phyloP scores from a whole-genome alignment of 331 rosid genomes.

The Quercus lobata region DNA sequence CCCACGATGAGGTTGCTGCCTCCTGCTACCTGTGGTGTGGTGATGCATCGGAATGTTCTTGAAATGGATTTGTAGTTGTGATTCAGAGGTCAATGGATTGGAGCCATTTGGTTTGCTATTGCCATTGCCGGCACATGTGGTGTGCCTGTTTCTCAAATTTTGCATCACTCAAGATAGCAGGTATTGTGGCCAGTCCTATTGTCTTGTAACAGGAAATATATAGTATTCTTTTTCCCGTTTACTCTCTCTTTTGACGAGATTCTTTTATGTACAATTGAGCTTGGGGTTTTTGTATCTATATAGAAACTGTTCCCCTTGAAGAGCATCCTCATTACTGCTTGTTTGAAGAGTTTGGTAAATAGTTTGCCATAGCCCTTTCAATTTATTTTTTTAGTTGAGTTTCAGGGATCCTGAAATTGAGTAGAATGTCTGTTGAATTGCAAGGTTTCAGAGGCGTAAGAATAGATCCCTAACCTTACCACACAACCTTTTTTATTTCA shows the following conservation, averaged over 20 bases:
- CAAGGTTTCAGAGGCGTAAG: no score
- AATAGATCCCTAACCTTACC: no score
- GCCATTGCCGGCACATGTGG: not conserved
- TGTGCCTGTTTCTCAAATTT: slow-evolving; percentile 16
- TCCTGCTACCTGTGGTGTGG: not conserved
- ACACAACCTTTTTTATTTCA: no score
- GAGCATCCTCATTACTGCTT: not conserved
- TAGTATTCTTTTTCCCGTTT: not conserved
- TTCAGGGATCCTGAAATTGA: no score
- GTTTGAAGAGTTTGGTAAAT: slow-evolving; percentile 7
- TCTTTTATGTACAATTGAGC: slow-evolving; percentile 24
- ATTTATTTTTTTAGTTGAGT: no score
- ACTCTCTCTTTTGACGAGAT: slow-evolving; percentile 1
- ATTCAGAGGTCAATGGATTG: slow-evolving; percentile 7
- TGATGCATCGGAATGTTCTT: not conserved
- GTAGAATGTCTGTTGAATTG: no score
- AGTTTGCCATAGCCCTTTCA: not conserved
- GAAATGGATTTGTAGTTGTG: not conserved
- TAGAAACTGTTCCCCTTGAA: slow-evolving; percentile 18
- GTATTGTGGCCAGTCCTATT: slow-evolving; percentile 5
- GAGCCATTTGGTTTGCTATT: not conserved
- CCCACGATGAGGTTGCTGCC: not conserved
- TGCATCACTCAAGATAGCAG: slow-evolving; percentile 5
- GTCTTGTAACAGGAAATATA: not conserved
- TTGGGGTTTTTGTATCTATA: slow-evolving; percentile 25